Base-by-base conservation (phyloP, 73 alveolate genomes). In the Paramecium biaurelia region DNA sequence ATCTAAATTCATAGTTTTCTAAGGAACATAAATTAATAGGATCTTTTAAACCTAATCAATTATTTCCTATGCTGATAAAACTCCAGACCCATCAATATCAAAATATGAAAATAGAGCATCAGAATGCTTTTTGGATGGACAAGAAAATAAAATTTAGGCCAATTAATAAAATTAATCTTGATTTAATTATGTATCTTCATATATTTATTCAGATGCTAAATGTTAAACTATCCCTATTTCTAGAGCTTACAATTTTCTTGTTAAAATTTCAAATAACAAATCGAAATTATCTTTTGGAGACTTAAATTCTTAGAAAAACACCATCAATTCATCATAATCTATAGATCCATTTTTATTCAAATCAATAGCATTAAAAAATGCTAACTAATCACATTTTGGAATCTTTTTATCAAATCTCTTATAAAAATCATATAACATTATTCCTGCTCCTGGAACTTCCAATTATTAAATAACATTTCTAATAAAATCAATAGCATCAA, bases 341-440 rank as follows among this genome's bases (percentile, higher is more conserved):
- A 89, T 89, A 15, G 94, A 89, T 1, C 94, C 94, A 43, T 89
- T 89, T 37, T 89, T 41, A 89, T 82, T 82, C 7, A 82, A 72
- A 49, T 89, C 94, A 23, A 89, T 10, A n/a, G 92, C 85, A 38
- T 70, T 41, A 72, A 89, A 89, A 6, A 89, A 89, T 38, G 47
- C n/a, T 32, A 89, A 32, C 21, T 89, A 70, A 32, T 43, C 84
- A n/a, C 42, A 42, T 49, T 89, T 89, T 20, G 94, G 94, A 11
- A 89, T 70, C 43, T 89, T 89, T 28, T 63, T 89, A 41, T 82
- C 94, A 34, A 79, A 79, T 42, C 34, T 26, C 23, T 79, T 24
- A 41, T 43, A 79, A 23, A 79, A 32, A 43, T 79, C 90, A 79
- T 79, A 43, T 7, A 79, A 24, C 72, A 79, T 20, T 2, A 79